Percentiles rank a stretch among this genome's conserved stretches.
These are phyloP conservation scores for Alternaria tenuissima DNA, from an alignment of 2,329 filamentous ascomycete species.

Conservation along the genomic window DNA sequence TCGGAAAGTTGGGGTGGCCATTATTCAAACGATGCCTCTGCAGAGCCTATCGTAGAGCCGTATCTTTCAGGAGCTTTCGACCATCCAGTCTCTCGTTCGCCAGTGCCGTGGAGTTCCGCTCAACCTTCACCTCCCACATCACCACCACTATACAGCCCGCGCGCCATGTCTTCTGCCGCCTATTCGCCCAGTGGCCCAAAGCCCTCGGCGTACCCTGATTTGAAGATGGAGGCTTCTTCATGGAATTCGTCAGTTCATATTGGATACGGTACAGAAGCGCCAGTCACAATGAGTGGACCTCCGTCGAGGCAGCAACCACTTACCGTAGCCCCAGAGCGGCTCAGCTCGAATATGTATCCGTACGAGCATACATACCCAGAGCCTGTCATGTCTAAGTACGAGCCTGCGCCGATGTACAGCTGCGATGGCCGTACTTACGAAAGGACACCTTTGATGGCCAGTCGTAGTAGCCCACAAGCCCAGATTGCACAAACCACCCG, in stretches of 20 bases:
- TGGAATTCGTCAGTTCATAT: slow-evolving; percentile 37
- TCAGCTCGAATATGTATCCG: slow-evolving; percentile 31
- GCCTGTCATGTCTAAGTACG: slow-evolving; percentile 31
- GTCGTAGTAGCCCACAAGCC: slow-evolving; percentile 21
- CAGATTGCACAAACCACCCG: slow-evolving; percentile 7
- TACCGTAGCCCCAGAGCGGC: slow-evolving; percentile 46
- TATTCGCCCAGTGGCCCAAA: slow-evolving; percentile 47
- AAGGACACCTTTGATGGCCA: slow-evolving; percentile 21
- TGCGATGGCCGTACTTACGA: slow-evolving; percentile 22
- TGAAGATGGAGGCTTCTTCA: slow-evolving; percentile 40
- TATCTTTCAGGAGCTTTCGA: slow-evolving; percentile 47
- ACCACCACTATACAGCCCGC: slow-evolving; percentile 35
- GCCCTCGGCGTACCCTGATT: slow-evolving; percentile 28
- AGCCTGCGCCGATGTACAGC: slow-evolving; percentile 19
- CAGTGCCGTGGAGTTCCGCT: slow-evolving; percentile 40
- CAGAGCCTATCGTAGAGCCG: slow-evolving; percentile 42
- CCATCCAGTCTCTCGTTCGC: slow-evolving; percentile 42
- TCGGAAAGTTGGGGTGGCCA: slow-evolving; percentile 45
- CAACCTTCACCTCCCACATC: slow-evolving; percentile 47
- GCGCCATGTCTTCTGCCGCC: slow-evolving; percentile 44
- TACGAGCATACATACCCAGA: slow-evolving; percentile 38
- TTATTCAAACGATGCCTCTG: slow-evolving; percentile 35
- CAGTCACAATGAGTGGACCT: slow-evolving; percentile 19
- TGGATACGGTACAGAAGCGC: slow-evolving; percentile 19
- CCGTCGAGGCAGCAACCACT: slow-evolving; percentile 30